Percentiles rank a stretch among this genome's conserved stretches.
These are phyloP conservation scores for Pseudocohnilembus persalinus DNA, from an alignment of 169 alveolate species.

Conservation along the genomic window DNA sequence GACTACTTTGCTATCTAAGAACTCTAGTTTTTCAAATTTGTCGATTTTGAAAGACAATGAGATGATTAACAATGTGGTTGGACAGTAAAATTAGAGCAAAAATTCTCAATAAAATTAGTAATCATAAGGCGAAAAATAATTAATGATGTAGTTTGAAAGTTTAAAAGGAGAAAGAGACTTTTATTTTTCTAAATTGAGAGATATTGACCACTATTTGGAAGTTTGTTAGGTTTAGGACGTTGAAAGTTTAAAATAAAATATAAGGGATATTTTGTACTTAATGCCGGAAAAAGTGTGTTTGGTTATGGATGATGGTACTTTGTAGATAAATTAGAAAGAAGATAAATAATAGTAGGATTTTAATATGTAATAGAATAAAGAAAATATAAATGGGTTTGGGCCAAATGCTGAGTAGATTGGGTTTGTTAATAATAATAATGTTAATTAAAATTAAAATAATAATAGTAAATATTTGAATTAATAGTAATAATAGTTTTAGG, in stretches of 20 bases:
- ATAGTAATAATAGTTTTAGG: background rate
- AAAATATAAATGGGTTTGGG: too few relatives aligned
- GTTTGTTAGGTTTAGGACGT: conserved; percentile 17
- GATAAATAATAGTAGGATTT: background rate
- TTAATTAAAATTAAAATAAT: too few relatives aligned
- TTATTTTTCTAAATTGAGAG: conserved; percentile 32
- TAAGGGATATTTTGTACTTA: conserved; percentile 9
- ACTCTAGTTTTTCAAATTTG: conserved; percentile 20
- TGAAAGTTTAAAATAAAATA: background rate
- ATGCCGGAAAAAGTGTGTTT: background rate
- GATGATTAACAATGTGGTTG: conserved; percentile 7
- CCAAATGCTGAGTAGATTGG: too few relatives aligned
- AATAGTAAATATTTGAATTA: background rate
- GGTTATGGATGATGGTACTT: background rate
- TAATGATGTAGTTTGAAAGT: conserved; percentile 22
- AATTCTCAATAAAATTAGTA: background rate
- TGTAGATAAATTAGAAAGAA: background rate
- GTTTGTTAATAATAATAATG: too few relatives aligned
- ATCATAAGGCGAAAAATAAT: background rate
- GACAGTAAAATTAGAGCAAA: conserved; percentile 1
- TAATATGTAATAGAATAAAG: too few relatives aligned
- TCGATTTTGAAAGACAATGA: conserved; percentile 7
- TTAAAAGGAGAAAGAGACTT: conserved; percentile 38
- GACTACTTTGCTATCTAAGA: conserved; percentile 33
- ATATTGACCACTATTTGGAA: conserved; percentile 27